Conservation (phyloP, 2,329 filamentous ascomycete species). For the Incumbomyces lentus region DNA sequence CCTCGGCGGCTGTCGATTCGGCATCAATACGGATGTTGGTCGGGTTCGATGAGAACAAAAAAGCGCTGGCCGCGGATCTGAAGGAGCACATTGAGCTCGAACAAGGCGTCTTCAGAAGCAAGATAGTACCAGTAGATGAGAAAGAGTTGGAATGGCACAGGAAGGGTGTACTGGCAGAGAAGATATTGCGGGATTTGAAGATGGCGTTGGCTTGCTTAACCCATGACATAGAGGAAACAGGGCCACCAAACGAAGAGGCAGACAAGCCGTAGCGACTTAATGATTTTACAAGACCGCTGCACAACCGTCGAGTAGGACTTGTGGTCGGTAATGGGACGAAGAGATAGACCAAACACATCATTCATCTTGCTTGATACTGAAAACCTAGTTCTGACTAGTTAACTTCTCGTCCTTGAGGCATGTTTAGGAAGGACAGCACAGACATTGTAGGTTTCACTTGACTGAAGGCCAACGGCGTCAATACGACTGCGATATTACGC, state of each 20-base stretch:
- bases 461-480: too few species aligned
- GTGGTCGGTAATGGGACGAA: too few species aligned
- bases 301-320: neutral
- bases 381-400: too few species aligned
- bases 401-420: too few species aligned
- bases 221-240: slow-evolving; percentile 5
- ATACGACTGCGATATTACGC: too few species aligned
- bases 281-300: neutral
- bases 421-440: too few species aligned
- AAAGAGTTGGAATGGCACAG: slow-evolving; percentile 56
- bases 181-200: slow-evolving; percentile 59
- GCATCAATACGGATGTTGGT: slow-evolving; percentile 56
- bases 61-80: slow-evolving; percentile 65
- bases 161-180: slow-evolving; percentile 63
- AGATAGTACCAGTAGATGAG: slow-evolving; percentile 62
- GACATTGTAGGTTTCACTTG: too few species aligned
- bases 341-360: too few species aligned
- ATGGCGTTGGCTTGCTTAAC: slow-evolving; percentile 38
- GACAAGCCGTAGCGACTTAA: neutral
- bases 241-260: neutral
- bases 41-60: slow-evolving; percentile 53
- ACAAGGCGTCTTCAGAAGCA: slow-evolving; percentile 40
- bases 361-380: too few species aligned
- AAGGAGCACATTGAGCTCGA: slow-evolving; percentile 46
- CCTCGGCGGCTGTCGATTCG: slow-evolving; percentile 48